phyloP scores from a whole-genome alignment of 176 grass and related monocot species.

The Triticum dicoccoides region DNA sequence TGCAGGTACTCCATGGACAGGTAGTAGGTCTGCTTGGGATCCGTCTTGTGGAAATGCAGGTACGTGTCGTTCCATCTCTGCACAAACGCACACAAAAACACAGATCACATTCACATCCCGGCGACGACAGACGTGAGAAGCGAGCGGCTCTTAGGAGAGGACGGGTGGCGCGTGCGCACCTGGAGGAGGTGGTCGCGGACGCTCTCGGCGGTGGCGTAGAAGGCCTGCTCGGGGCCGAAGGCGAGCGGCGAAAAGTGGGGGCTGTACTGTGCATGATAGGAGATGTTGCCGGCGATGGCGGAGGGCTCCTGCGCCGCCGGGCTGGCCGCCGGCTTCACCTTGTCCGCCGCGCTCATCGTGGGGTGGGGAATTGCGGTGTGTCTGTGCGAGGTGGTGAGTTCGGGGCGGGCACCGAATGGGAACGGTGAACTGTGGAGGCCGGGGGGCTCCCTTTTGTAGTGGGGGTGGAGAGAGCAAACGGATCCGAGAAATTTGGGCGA shows the following conservation, averaged over 20 bases:
- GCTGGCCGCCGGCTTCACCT: conserved; percentile 58
- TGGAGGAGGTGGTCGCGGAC: conserved; percentile 83
- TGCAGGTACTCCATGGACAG: conserved; percentile 99
- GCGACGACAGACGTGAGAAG: neutral
- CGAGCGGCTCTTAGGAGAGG: too few relatives aligned
- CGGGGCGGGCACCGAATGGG: conserved; percentile 20
- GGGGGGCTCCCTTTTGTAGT: conserved; percentile 18
- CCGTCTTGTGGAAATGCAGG: conserved; percentile 88
- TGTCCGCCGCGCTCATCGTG: conserved; percentile 46
- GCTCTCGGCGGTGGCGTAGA: conserved; percentile 88
- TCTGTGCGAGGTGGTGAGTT: neutral
- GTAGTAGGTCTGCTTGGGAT: conserved; percentile 99
- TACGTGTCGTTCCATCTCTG: conserved; percentile 98
- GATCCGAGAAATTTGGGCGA: conserved; percentile 43
- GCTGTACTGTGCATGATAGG: conserved; percentile 66
- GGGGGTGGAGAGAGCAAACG: conserved; percentile 1
- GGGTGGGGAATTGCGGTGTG: conserved; percentile 22
- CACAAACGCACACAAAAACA: neutral
- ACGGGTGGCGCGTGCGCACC: conserved; percentile 17
- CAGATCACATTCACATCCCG: neutral
- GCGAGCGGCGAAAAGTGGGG: conserved; percentile 80
- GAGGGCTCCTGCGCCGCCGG: conserved; percentile 54
- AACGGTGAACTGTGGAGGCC: neutral
- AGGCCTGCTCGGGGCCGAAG: conserved; percentile 89
- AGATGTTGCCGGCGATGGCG: conserved; percentile 82